Conservation (phyloP, 1,139 yeast genomes). For the Schwanniomyces etchellsii region DNA sequence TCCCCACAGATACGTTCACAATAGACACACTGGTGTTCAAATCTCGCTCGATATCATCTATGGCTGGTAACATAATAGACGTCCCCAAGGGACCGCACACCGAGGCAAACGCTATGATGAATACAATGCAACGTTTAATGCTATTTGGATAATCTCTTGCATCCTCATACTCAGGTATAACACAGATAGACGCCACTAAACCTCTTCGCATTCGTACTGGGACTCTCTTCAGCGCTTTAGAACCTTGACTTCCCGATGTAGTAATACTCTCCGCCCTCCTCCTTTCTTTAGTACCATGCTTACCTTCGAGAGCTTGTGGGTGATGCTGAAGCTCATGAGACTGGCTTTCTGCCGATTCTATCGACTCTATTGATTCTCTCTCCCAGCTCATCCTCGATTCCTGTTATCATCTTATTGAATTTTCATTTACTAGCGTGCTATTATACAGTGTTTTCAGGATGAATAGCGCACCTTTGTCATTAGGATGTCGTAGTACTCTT, state of each 20-base stretch:
- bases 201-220: conserved; percentile 49
- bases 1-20: conserved; percentile 77
- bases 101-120: conserved; percentile 68
- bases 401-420: too few relatives aligned
- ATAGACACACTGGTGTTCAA: conserved; percentile 52
- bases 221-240: conserved; percentile 22
- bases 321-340: too few relatives aligned
- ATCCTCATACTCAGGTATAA: conserved; percentile 70
- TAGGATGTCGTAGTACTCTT: too few relatives aligned
- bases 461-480: too few relatives aligned
- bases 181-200: conserved; percentile 41
- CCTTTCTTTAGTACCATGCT: too few relatives aligned
- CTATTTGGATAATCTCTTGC: conserved; percentile 55
- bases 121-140: conserved; percentile 51
- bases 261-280: too few relatives aligned
- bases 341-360: too few relatives aligned
- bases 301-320: too few relatives aligned
- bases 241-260: conserved; percentile 5
- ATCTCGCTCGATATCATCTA: conserved; percentile 50
- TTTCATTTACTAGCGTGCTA: too few relatives aligned
- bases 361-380: too few relatives aligned
- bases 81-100: conserved; percentile 92
- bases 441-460: too few relatives aligned
- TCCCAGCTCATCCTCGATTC: too few relatives aligned
- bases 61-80: conserved; percentile 76